Evolutionary conservation across 2,329 filamentous ascomycete species (phyloP), one percentile per base, ranked within the genome.

Genomic region (Mycocentrospora acerina): DNA sequence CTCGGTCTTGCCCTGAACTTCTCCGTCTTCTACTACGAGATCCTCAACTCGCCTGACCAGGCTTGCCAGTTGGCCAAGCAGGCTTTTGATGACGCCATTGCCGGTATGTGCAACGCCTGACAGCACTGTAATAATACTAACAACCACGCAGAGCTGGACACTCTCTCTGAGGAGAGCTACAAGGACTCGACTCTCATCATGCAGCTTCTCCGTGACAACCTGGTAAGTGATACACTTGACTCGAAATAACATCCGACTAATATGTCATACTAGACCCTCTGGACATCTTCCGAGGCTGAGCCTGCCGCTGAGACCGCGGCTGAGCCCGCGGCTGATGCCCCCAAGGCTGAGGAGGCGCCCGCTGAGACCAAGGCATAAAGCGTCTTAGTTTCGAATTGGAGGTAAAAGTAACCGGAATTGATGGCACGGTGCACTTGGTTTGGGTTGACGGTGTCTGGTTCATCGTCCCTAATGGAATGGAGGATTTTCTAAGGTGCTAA

Each of bases 1-100:
- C 86, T 95, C 53, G 89, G 89, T 70, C 83, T 95, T 55, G 89
- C 89, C 62, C 81, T 95, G 57, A 95, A 95, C 85, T 94, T 94
- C 81, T 95, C 90, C 55, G 90, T 96, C 67, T 97, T 96, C 82
- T 97, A 97, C 85, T 98, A 98, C 74, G 88, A 98, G 83, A 98
- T 97, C 71, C 81, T 97, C 66, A 98, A 97, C 81, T 90, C 91
- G 29, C 91, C 91, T 53, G 93, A 97, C 72, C 91, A 94, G 78
- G 91, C 90, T 69, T 96, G 91, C 85, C 90, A 95, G 73, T 84
- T 96, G 59, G 91, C 89, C 73, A 95, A 95, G 83, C 88, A 91
- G 72, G 88, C 88, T 43, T 95, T 95, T 67, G 89, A 95, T 67
- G 91, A 97, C 74, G 91, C 91, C 57, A 96, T 96, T 81, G 90